Base-by-base conservation (phyloP, 2,329 filamentous ascomycete genomes). In the Clarireedia paspali region DNA sequence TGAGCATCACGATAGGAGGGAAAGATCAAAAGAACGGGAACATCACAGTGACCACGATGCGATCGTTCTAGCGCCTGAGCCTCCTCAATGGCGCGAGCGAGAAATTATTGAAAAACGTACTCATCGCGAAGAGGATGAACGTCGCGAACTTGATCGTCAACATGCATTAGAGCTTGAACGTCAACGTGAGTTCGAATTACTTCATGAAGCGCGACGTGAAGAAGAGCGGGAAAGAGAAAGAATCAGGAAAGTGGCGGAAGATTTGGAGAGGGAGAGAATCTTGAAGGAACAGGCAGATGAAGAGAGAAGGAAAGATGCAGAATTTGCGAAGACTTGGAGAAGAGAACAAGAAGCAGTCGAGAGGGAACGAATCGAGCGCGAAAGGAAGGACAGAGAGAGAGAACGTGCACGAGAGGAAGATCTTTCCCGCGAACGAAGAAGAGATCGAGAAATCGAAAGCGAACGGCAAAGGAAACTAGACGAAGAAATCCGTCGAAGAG, bases 121-220 rank as follows among this genome's bases (percentile, higher is more conserved):
- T 26, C 47, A n/a, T 50, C 53, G 46, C 6, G 53, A 55, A 14
- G 39, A 55, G 36, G 53, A 55, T n/a, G 53, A 50, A 15, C 36
- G 36, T 30, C 27, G 27, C 27, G 27, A 30, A 30, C 27, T 30
- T 30, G 27, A 30, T 9, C 27, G 27, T 7, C 27, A 30, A 30
- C 27, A 9, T 30, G 27, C 27, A 30, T 30, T 30, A 4, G 45
- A 45, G 26, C 42, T 4, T 24, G 46, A 50, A 9, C 47, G 46
- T 4, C 46, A 55, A 26, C 48, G 26, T 23, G 38, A 40, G 4
- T 50, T 50, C 12, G 38, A 55, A 12, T 15, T 27, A 17, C 26
- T 45, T 34, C 20, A 55, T 14, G 46, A 55, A 26, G 53, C 53
- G 7, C 42, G 20, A 24, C 24, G 46, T 12, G 38, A 50, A 44